Percentiles rank a stretch among this genome's conserved stretches.
Evolutionary conservation across 208 protist genomes (phyloP).

Genomic region (Leishmania aethiopica): DNA sequence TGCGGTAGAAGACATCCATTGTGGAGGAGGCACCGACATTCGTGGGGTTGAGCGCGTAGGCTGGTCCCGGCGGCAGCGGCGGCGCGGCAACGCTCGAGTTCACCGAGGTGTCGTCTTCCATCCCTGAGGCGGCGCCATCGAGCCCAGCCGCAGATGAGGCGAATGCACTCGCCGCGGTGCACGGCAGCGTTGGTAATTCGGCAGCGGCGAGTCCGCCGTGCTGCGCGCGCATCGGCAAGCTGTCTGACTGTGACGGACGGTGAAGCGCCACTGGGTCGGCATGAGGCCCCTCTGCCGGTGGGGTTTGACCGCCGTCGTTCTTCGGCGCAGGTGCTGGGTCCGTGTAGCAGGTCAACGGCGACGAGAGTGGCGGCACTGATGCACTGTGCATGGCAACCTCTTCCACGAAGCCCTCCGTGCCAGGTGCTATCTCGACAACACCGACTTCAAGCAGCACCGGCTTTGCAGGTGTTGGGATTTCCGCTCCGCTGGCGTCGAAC

Average conservation of each 20-base stretch:
- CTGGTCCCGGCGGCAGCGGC: constrained; percentile 25
- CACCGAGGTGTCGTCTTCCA: constrained; percentile 9
- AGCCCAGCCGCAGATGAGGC: constrained; percentile 1
- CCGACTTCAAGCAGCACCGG: neutral
- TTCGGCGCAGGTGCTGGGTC: neutral
- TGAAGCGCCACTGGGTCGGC: neutral
- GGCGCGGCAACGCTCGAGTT: constrained; percentile 27
- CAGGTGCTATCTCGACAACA: neutral
- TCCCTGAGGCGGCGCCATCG: constrained; percentile 1
- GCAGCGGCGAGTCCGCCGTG: neutral
- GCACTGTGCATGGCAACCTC: neutral
- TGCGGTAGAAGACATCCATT: constrained; percentile 27
- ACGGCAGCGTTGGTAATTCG: neutral
- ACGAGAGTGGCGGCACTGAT: neutral
- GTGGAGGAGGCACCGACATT: constrained; percentile 21
- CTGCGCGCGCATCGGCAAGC: neutral
- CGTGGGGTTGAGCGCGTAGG: constrained; percentile 20
- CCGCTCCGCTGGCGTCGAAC: neutral
- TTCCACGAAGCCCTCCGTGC: neutral
- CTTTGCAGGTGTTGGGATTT: neutral
- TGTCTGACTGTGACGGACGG: neutral
- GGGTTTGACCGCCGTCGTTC: no score
- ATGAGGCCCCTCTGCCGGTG: neutral
- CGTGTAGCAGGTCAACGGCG: neutral
- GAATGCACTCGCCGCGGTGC: neutral